Percentiles rank a stretch among this genome's conserved stretches.
phyloP scores from a whole-genome alignment of 192 early-diverging fungal species.

The Linnemannia elongata region DNA sequence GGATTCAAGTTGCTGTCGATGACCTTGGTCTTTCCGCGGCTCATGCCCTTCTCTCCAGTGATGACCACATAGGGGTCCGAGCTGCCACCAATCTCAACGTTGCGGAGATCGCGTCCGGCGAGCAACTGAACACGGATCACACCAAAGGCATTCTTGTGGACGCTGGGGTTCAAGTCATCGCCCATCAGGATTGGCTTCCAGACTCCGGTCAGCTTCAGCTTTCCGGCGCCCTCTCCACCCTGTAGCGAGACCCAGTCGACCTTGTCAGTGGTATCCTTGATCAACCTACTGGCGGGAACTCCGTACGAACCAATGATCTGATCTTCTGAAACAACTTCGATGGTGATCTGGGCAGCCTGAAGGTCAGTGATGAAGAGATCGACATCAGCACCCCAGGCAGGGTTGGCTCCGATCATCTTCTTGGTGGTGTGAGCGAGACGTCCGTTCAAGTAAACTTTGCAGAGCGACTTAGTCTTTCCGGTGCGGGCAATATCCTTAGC shows the following conservation, averaged over 20 bases:
- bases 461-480: conserved; percentile 61
- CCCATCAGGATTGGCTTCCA: conserved; percentile 90
- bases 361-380: conserved; percentile 83
- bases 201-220: conserved; percentile 54
- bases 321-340: conserved; percentile 72
- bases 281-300: conserved; percentile 24
- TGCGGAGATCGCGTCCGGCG: conserved; percentile 82
- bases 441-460: conserved; percentile 71
- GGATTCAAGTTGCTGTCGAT: conserved; percentile 90
- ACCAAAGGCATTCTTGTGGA: conserved; percentile 76
- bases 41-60: conserved; percentile 54
- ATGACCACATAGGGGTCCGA: conserved; percentile 94
- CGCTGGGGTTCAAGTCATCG: conserved; percentile 65
- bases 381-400: conserved; percentile 81
- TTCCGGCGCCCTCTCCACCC: conserved; percentile 55
- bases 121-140: conserved; percentile 83
- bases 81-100: conserved; percentile 88
- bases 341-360: conserved; percentile 66
- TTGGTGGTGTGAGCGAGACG: conserved; percentile 68
- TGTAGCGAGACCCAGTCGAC: conserved; percentile 59
- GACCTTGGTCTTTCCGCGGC: conserved; percentile 82
- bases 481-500: conserved; percentile 73
- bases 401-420: conserved; percentile 80
- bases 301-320: conserved; percentile 45
- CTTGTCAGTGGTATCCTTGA: conserved; percentile 55